phyloP scores from a whole-genome alignment of 2,329 filamentous ascomycete genomes.

The Trichothecium sympodiale region DNA sequence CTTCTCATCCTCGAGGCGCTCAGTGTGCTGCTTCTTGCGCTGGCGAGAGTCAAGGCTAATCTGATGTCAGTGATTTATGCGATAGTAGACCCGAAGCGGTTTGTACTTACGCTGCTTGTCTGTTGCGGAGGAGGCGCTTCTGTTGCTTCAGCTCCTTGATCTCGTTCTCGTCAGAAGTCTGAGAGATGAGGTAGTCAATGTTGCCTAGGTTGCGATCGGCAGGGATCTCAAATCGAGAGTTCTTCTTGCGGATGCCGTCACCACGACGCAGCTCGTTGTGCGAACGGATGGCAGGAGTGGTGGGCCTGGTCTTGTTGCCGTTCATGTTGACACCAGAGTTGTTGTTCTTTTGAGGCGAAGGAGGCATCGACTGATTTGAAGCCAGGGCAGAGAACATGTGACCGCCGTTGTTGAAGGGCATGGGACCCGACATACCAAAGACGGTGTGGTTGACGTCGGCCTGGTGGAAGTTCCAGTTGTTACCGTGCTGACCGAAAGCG shows the following conservation, averaged over 20 bases:
- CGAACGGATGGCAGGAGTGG: slow-evolving; percentile 58
- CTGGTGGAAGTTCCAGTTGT: slow-evolving; percentile 59
- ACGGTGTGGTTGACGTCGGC: slow-evolving; percentile 47
- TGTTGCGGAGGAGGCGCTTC: slow-evolving; percentile 86
- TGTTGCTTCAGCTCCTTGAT: slow-evolving; percentile 98
- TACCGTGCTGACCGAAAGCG: slow-evolving; percentile 33
- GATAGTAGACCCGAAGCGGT: background rate
- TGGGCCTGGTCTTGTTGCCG: slow-evolving; percentile 51
- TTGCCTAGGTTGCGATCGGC: slow-evolving; percentile 86
- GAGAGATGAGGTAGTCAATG: slow-evolving; percentile 85
- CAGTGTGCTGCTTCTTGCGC: slow-evolving; percentile 96
- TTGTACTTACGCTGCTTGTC: slow-evolving; percentile 78
- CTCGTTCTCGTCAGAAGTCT: slow-evolving; percentile 81
- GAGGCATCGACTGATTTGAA: slow-evolving; percentile 35
- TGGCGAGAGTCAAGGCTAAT: slow-evolving; percentile 84
- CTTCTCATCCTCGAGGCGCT: slow-evolving; percentile 93
- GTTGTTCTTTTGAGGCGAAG: slow-evolving; percentile 50
- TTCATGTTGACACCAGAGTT: slow-evolving; percentile 36
- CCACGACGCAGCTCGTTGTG: slow-evolving; percentile 69
- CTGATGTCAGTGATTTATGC: slow-evolving; percentile 8
- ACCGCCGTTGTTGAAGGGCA: slow-evolving; percentile 42
- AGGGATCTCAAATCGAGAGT: slow-evolving; percentile 93
- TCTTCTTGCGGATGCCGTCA: slow-evolving; percentile 97
- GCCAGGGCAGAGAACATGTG: slow-evolving; percentile 41
- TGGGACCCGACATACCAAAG: slow-evolving; percentile 43